phyloP scores from a whole-genome alignment of 345 rosid genomes.

The Eucalyptus sp. region DNA sequence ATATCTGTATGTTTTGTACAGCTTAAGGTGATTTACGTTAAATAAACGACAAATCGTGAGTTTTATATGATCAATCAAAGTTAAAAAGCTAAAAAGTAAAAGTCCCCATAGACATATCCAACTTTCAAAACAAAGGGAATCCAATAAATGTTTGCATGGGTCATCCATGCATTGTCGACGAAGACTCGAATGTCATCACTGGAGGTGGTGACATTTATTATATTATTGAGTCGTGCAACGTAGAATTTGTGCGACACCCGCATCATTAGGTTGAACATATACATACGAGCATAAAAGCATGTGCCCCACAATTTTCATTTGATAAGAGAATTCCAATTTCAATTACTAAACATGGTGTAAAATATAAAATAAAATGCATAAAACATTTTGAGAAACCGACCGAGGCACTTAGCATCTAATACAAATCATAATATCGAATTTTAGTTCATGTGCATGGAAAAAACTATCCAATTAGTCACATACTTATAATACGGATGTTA shows the following conservation, averaged over 20 bases:
- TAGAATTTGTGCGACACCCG: background rate
- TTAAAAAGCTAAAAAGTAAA: background rate
- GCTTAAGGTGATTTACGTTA: background rate
- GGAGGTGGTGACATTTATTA: too few relatives aligned
- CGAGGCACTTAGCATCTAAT: background rate
- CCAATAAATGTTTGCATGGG: background rate
- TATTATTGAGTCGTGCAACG: background rate
- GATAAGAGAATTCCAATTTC: background rate
- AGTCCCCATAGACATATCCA: background rate
- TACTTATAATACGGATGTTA: background rate
- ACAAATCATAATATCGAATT: background rate
- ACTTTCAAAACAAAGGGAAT: background rate
- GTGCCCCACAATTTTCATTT: background rate
- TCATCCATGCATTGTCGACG: background rate
- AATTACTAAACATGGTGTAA: background rate
- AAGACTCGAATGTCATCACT: background rate
- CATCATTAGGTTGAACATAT: background rate
- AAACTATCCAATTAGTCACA: background rate
- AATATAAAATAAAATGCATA: background rate
- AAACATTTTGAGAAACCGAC: background rate
- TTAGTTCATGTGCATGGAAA: accelerated
- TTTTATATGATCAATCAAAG: background rate
- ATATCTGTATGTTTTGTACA: background rate
- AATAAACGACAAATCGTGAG: background rate
- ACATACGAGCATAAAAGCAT: background rate